Evolutionary conservation across 495 filamentous ascomycete genomes (phyloP), one percentile per base, ranked within the genome.

Genomic region (Peziza echinospora): DNA sequence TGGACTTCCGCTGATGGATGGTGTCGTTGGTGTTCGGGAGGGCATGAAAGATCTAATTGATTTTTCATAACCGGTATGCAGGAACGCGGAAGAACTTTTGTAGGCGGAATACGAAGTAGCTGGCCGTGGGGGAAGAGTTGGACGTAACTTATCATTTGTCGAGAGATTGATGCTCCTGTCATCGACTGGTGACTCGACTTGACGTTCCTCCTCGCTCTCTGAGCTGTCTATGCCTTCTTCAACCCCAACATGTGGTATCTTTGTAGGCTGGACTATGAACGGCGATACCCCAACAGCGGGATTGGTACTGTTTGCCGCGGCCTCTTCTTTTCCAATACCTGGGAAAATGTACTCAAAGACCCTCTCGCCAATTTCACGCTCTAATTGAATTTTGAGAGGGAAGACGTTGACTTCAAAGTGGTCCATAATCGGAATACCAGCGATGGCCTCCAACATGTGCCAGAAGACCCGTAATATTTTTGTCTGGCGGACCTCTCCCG

Each of bases 311-410:
- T n/a, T n/a, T n/a, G n/a, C n/a, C n/a, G n/a, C n/a, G 50, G 66
- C 65, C 3, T 65, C 64, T 45, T 67, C 67, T 21, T 75, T 66
- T 21, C 72, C 76, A 41, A 74, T 71, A 25, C 80, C 82, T 0
- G 89, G 89, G 64, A 99, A 99, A 50, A 96, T 82, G 64, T 99
- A 99, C 62, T 96, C 87, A 55, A 96, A 94, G 17, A 99, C 70
- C 60, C 77, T 86, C 59, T 91, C 85, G 8, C 86, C 89, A 45
- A 96, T 74, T 54, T 96, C 87, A 19, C 75, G 76, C 63, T 99
- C 89, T 21, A 99, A 69, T 59, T 99, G 91, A 24, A 99, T 74
- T 58, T 82, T 92, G 53, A 99, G 71, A 1, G 89, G 89, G 60
- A 89, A 85, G 8, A 96, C 64, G 50, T 85, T 81, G 44, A 99